A percentile compares a stretch with the other conserved stretches of the same genome.
Evolutionary conservation across 139 green algal species (phyloP).

Genomic region (Closterium sp.): DNA sequence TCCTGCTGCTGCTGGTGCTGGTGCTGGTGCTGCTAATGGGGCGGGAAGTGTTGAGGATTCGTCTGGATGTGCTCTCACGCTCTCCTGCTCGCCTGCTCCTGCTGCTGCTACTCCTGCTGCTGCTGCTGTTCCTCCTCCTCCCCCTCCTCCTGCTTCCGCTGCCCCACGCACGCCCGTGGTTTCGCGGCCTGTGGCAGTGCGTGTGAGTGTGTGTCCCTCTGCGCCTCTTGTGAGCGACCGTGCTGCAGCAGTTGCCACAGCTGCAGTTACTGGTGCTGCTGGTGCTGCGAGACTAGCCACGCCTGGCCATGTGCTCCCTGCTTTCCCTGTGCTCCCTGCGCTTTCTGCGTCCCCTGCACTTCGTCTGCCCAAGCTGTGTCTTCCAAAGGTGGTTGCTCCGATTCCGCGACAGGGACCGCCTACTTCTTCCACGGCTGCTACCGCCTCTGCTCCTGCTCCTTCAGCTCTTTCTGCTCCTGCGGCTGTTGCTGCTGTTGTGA

Average conservation of each 20-base stretch:
- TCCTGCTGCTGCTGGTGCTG: not conserved
- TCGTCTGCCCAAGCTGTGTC: not conserved
- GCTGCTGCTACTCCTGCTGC: too few relatives aligned
- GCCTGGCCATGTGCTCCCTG: not conserved
- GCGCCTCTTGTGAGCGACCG: too few relatives aligned
- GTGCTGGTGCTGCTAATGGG: not conserved
- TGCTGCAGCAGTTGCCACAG: not conserved
- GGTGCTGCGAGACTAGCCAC: not conserved
- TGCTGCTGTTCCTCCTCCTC: not conserved
- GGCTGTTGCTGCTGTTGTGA: not conserved
- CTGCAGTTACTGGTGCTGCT: not conserved
- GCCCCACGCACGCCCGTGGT: not conserved
- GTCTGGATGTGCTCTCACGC: not conserved
- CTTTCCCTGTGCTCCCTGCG: not conserved
- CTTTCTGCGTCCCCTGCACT: not conserved
- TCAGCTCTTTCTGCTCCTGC: not conserved
- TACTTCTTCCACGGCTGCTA: not conserved
- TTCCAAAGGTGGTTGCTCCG: not conserved
- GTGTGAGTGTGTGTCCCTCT: not conserved
- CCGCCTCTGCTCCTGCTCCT: not conserved
- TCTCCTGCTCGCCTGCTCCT: not conserved
- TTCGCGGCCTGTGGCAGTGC: not conserved
- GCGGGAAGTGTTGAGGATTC: not conserved
- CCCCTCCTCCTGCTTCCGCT: not conserved
- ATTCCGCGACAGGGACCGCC: not conserved